phyloP scores from a whole-genome alignment of 2,329 filamentous ascomycete species.

The Geosmithia morbida region DNA sequence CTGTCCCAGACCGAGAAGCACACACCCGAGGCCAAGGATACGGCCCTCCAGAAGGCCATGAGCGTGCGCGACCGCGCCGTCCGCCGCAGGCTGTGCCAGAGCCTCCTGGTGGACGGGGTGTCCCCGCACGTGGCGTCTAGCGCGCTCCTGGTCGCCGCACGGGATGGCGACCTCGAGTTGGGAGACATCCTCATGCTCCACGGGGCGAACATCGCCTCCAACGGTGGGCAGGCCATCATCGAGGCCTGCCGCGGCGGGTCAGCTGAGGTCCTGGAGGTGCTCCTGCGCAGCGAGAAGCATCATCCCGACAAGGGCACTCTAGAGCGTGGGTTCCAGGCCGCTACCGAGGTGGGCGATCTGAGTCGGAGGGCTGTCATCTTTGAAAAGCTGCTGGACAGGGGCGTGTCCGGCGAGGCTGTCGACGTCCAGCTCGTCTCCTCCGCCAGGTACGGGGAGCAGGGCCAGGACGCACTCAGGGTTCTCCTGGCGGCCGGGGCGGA shows the following conservation, averaged over 20 bases:
- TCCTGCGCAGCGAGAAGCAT: constrained; percentile 26
- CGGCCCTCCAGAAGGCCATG: constrained; percentile 27
- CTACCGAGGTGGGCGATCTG: constrained; percentile 35
- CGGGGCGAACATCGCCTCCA: constrained; percentile 32
- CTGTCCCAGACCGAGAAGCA: constrained; percentile 20
- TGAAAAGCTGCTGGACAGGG: constrained; percentile 31
- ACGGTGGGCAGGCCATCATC: constrained; percentile 37
- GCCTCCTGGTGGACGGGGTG: constrained; percentile 30
- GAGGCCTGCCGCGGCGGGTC: constrained; percentile 38
- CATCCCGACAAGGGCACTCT: constrained; percentile 24
- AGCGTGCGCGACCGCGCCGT: constrained; percentile 21
- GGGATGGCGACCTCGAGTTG: constrained; percentile 36
- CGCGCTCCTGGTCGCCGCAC: constrained; percentile 33
- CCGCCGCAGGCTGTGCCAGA: constrained; percentile 27
- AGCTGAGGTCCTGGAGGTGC: constrained; percentile 31
- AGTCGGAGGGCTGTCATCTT: constrained; percentile 33
- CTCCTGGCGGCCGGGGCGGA: constrained; percentile 38
- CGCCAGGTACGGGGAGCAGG: constrained; percentile 33
- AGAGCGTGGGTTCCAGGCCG: constrained; percentile 37
- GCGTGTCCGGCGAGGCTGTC: constrained; percentile 34
- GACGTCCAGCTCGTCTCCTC: constrained; percentile 38
- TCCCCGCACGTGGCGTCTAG: constrained; percentile 29
- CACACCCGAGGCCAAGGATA: constrained; percentile 19
- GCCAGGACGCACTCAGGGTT: constrained; percentile 31
- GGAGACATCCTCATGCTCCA: constrained; percentile 34